Percentiles rank a stretch among this genome's conserved stretches.
phyloP scores from a whole-genome alignment of 2,329 filamentous ascomycete species.

The Diplocarpon mali region DNA sequence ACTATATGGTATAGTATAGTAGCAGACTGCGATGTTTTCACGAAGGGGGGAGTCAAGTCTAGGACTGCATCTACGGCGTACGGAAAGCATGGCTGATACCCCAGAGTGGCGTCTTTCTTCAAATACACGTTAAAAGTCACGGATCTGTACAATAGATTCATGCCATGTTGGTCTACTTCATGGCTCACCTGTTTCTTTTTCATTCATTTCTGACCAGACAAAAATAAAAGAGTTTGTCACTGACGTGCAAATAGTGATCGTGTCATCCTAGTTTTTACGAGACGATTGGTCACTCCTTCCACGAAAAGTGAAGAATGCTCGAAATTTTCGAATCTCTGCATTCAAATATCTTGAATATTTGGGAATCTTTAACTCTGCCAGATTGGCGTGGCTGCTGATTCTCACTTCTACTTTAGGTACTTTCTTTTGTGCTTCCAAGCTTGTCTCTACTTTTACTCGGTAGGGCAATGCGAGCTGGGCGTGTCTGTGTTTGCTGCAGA shows the following conservation, averaged over 20 bases:
- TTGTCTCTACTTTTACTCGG: background rate
- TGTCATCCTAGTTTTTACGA: conserved; percentile 11
- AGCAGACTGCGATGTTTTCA: conserved; percentile 10
- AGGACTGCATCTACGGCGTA: conserved; percentile 17
- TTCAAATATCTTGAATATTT: background rate
- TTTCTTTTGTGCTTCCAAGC: background rate
- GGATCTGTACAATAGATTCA: conserved; percentile 18
- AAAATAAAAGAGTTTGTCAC: conserved; percentile 11
- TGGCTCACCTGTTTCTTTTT: conserved; percentile 7
- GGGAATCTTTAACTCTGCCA: conserved; percentile 1
- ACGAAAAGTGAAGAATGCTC: conserved; percentile 1
- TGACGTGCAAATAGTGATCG: conserved; percentile 25
- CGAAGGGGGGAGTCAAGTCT: background rate
- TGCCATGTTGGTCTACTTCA: background rate
- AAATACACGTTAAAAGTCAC: conserved; percentile 2
- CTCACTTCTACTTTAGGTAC: background rate
- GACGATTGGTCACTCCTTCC: conserved; percentile 12
- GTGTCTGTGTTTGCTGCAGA: background rate
- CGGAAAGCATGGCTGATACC: conserved; percentile 20
- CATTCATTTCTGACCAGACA: conserved; percentile 7
- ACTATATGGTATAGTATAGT: conserved; percentile 1
- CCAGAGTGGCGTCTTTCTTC: conserved; percentile 14
- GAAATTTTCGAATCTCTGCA: background rate
- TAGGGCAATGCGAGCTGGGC: background rate
- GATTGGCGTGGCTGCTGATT: conserved; percentile 8